These are phyloP conservation scores for Castanea sativa DNA, from an alignment of 306 rosid genomes.

Conservation along the genomic window DNA sequence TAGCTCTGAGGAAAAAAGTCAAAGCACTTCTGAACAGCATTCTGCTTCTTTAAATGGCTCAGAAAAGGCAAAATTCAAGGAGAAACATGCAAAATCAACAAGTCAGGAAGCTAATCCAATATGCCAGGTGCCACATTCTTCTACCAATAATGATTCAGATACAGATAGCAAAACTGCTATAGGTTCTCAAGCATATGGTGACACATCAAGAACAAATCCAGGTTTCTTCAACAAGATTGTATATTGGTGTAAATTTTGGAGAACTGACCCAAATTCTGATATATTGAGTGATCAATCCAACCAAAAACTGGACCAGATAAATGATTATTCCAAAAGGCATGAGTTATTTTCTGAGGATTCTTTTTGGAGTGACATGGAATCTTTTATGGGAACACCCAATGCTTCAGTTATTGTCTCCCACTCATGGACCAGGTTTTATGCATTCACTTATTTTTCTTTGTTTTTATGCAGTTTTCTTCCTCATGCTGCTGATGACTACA, in stretches of 20 bases:
- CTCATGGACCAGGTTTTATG: constrained; percentile 73
- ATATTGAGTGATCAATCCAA: constrained; percentile 30
- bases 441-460: not conserved
- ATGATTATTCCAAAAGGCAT: constrained; percentile 20
- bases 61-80: constrained; percentile 27
- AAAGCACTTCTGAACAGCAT: not conserved
- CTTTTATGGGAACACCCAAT: constrained; percentile 52
- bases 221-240: constrained; percentile 39
- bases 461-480: constrained; percentile 2
- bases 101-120: constrained; percentile 38
- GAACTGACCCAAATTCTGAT: constrained; percentile 21
- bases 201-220: constrained; percentile 19
- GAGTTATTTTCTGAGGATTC: constrained; percentile 49
- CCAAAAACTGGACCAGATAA: constrained; percentile 24
- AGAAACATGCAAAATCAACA: constrained; percentile 25
- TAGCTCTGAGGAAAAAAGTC: constrained; percentile 30
- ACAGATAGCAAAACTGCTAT: constrained; percentile 30
- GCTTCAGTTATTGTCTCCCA: constrained; percentile 52
- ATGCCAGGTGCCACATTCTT: constrained; percentile 24
- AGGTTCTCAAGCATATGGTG: constrained; percentile 19
- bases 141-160: constrained; percentile 24
- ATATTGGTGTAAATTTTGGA: constrained; percentile 48
- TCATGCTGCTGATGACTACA: constrained; percentile 6
- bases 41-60: not conserved
- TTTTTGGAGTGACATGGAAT: constrained; percentile 69